Base-by-base conservation (phyloP, 257 asterid species). In the Linderniella brevidens region DNA sequence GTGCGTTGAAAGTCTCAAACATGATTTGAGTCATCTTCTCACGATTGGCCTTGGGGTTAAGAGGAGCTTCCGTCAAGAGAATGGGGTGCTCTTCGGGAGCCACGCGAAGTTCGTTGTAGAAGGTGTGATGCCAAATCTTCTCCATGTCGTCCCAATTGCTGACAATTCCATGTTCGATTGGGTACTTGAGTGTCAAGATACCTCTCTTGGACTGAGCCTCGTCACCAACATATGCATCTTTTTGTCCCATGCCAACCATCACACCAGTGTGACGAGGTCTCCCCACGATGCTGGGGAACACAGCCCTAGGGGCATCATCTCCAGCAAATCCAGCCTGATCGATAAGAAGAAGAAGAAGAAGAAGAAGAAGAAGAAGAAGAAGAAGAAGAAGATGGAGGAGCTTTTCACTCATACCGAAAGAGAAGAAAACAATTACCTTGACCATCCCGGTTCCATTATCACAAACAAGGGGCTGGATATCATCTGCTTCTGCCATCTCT, bases 71-170 rank as follows among this genome's bases (percentile, higher is more conserved):
- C 0, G 74, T 68, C 61, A 68, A 68, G 46, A 68, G 74, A 39
- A 68, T 59, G 0, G 74, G 74, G 67, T 68, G 74, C 61, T 68
- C 74, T 35, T 68, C 74, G 17, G 74, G 74, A 40, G 69, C 72
- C 35, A 66, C 72, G 56, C 78, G 82, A 17, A 74, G 82, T 19
- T 74, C 82, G 12, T 74, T 74, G 59, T 73, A 73, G 68, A 73
- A 73, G 37, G 80, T 73, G 49, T 69, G 80, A 66, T 69, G 77
- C 77, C 82, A 74, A 47, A 74, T 74, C 63, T 74, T 74, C 73
- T 74, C 82, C 82, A 74, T 74, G 57, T 74, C 81, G 58, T 70
- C 82, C 82, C 82, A 74, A 53, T 74, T 74, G 65, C 67, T 74
- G 52, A 74, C 82, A 11, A 74, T 74, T 15, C 82, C 78, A 3